These are phyloP conservation scores for Suhomyces terraborum DNA, from an alignment of 1,139 yeast genomes.

Conservation along the genomic window DNA sequence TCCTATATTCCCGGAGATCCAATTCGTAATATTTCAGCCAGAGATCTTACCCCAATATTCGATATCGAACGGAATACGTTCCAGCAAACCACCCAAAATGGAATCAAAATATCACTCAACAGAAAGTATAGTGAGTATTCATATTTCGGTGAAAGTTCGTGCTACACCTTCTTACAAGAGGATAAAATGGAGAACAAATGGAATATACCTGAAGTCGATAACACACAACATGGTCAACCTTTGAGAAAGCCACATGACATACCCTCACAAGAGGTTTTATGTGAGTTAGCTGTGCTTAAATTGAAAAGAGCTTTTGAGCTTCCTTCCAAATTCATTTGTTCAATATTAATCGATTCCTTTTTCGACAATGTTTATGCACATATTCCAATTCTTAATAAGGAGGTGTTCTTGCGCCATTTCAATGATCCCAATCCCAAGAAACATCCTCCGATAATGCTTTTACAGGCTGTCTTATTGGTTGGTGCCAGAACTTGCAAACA, in stretches of 20 bases:
- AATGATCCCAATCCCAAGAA: constrained; percentile 18
- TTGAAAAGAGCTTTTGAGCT: constrained; percentile 17
- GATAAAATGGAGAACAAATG: constrained; percentile 6
- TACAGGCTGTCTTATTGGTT: constrained; percentile 18
- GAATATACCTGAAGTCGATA: constrained; percentile 1
- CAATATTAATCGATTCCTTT: constrained; percentile 6
- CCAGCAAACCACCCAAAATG: constrained; percentile 2
- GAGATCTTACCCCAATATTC: constrained; percentile 9
- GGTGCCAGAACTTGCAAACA: constrained; percentile 17
- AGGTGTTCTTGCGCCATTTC: constrained; percentile 17
- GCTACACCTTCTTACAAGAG: constrained; percentile 5
- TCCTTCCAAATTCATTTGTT: constrained; percentile 16
- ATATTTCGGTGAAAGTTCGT: constrained; percentile 8
- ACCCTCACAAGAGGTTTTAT: constrained; percentile 13
- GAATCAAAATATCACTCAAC: constrained; percentile 3
- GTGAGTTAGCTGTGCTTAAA: constrained; percentile 17
- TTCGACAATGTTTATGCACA: constrained; percentile 14
- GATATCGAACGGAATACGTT: constrained; percentile 6
- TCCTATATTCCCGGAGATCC: constrained; percentile 6
- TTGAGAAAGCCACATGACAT: constrained; percentile 7
- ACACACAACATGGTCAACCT: constrained; percentile 4
- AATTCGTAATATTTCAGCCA: constrained; percentile 6
- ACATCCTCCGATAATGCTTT: constrained; percentile 18
- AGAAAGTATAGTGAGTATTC: constrained; percentile 7
- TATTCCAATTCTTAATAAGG: constrained; percentile 17